Base-by-base conservation (phyloP, 2,329 filamentous ascomycete genomes). In the Penicillium crustosum region DNA sequence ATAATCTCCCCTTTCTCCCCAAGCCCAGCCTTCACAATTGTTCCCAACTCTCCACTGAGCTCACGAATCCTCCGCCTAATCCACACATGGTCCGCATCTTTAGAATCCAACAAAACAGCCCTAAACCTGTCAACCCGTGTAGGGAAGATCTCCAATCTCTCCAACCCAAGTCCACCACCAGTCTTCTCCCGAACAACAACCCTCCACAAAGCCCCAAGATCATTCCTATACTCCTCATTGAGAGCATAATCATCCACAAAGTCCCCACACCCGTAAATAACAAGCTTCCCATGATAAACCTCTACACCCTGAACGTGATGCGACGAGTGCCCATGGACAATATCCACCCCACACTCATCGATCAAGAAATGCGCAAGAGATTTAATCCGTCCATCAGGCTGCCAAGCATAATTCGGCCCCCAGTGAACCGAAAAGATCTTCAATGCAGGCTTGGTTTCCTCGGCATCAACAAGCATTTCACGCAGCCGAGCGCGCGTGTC, bases 221-320 rank as follows among this genome's bases (percentile, higher is more conserved):
- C 75, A 68, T 77, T 78, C 51, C 74, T 62, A 63, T 58, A 77
- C 39, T 66, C 61, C 25, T 49, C 52, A 53, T 68, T 63, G n/a
- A 76, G 17, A 4, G 69, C 70, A 67, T 77, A 77, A 62, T 77
- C 75, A 63, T 78, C 74, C n/a, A 78, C 71, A 60, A 77, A 78
- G 59, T 77, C 75, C 1, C 75, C 75, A 57, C 75, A 78, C 0
- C 75, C 75, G 42, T 77, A 78, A 2, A 77, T 71, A 45, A 77
- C 72, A 10, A 77, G 42, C 45, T 66, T 71, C 0, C 72, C 70
- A 2, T 65, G 67, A 55, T 75, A 75, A 23, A 65, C 60, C 60
- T 78, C 75, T 3, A 76, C 74, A 0, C 75, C 75, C 62, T 78
- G 75, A 3, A 77, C 56, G 63, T 78, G 75, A 64, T 78, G 75